Evolutionary conservation across 352 stramenopile species (phyloP).

Genomic region (Lagenidium sp.): DNA sequence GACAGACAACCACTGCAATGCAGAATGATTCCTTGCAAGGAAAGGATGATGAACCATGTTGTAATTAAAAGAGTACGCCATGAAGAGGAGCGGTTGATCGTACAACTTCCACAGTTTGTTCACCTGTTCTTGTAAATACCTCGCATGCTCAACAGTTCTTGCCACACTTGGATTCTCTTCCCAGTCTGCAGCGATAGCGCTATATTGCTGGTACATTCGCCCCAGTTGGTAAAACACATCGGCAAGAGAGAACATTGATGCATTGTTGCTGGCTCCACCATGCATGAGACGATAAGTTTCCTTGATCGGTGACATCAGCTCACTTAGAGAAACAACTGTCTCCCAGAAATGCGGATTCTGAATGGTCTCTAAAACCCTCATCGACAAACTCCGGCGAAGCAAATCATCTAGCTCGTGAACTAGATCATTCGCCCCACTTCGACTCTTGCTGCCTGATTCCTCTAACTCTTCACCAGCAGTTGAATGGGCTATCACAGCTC

Average conservation of each 20-base stretch:
- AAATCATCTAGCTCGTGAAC: slow-evolving; percentile 34
- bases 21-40: slow-evolving; percentile 33
- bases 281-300: slow-evolving; percentile 65
- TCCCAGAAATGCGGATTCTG: slow-evolving; percentile 67
- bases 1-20: slow-evolving; percentile 65
- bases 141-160: slow-evolving; percentile 39
- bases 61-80: slow-evolving; percentile 72
- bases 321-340: slow-evolving; percentile 57
- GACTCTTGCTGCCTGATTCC: slow-evolving; percentile 14
- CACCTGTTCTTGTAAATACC: slow-evolving; percentile 44
- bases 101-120: slow-evolving; percentile 72
- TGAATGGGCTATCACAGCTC: slow-evolving; percentile 8
- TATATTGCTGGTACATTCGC: slow-evolving; percentile 72
- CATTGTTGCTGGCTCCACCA: slow-evolving; percentile 6
- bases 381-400: slow-evolving; percentile 25
- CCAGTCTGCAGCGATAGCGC: slow-evolving; percentile 54
- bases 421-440: background rate
- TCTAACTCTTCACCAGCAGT: slow-evolving; percentile 19
- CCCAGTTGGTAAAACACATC: slow-evolving; percentile 75
- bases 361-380: slow-evolving; percentile 38
- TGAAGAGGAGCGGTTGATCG: slow-evolving; percentile 57
- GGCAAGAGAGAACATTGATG: slow-evolving; percentile 37
- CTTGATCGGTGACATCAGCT: slow-evolving; percentile 74
- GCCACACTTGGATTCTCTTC: slow-evolving; percentile 42
- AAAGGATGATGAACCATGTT: slow-evolving; percentile 41